phyloP scores from a whole-genome alignment of 1,139 yeast genomes.

The Geotrichum reessii region DNA sequence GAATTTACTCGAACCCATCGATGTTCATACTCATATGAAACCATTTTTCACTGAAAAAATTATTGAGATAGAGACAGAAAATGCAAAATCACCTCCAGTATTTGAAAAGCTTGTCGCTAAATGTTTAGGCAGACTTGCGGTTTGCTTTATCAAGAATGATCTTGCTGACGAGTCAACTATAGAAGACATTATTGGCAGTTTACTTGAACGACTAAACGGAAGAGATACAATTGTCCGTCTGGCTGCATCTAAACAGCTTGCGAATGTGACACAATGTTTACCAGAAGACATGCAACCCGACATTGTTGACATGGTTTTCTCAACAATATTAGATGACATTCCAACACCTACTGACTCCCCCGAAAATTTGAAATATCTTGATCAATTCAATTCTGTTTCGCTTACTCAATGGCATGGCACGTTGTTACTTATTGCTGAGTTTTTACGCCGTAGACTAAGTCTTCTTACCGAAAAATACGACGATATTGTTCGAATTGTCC shows the following conservation, averaged over 20 bases:
- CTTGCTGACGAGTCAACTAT: conserved; percentile 2
- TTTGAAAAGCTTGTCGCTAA: conserved; percentile 32
- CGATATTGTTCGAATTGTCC: conserved; percentile 32
- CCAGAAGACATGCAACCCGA: conserved; percentile 35
- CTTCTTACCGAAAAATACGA: not conserved
- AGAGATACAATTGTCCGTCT: conserved; percentile 41
- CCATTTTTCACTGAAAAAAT: not conserved
- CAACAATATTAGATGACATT: conserved; percentile 29
- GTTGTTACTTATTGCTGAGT: conserved; percentile 43
- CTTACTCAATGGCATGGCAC: conserved; percentile 43
- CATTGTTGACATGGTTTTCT: conserved; percentile 33
- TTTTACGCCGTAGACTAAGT: conserved; percentile 34
- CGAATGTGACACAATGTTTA: conserved; percentile 36
- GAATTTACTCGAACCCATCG: conserved; percentile 19
- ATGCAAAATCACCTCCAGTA: not conserved
- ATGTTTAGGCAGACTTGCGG: conserved; percentile 36
- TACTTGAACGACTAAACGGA: conserved; percentile 30
- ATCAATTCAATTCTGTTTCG: conserved; percentile 28
- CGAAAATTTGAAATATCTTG: conserved; percentile 1
- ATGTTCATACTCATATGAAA: conserved; percentile 5
- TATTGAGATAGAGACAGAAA: not conserved
- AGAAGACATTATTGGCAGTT: conserved; percentile 6
- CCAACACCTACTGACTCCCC: not conserved
- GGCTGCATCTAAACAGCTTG: conserved; percentile 44
- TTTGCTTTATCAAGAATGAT: conserved; percentile 2